phyloP scores from a whole-genome alignment of 73 alveolate genomes.

The Durusdinium trenchii region DNA sequence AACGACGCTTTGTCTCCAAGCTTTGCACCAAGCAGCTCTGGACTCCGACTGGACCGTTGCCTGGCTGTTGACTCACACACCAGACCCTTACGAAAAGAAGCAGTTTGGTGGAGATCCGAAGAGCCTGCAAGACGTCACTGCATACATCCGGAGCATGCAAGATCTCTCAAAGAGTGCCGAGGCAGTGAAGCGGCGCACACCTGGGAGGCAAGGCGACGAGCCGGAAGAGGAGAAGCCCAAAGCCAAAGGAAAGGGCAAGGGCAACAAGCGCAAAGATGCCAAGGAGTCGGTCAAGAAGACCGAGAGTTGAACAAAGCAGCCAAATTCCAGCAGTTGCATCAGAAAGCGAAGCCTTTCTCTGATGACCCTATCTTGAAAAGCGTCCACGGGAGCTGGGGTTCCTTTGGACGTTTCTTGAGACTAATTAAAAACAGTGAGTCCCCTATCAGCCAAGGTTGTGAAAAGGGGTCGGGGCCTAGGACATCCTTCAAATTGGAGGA shows the following conservation, averaged over 20 bases:
- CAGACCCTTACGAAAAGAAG: neutral
- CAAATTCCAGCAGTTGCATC: neutral
- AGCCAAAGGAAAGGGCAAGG: too few relatives aligned
- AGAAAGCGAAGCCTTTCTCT: neutral
- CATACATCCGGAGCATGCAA: neutral
- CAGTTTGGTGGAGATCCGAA: neutral
- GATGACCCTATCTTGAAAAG: neutral
- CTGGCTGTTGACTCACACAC: neutral
- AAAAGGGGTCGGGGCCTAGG: neutral
- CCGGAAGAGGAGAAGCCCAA: neutral
- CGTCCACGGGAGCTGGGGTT: neutral
- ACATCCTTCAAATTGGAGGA: neutral
- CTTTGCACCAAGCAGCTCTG: conserved; percentile 4
- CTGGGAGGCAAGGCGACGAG: neutral
- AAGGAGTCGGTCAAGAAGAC: neutral
- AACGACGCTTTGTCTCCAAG: neutral
- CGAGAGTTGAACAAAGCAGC: neutral
- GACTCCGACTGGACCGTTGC: neutral
- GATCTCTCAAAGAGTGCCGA: neutral
- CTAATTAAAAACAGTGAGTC: neutral
- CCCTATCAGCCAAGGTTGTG: neutral
- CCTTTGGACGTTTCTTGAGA: neutral
- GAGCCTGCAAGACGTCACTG: neutral
- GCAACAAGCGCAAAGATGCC: neutral
- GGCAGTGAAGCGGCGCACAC: neutral